Base-by-base conservation (phyloP, 192 early-diverging fungal genomes). In the Backusella tarrabulga region DNA sequence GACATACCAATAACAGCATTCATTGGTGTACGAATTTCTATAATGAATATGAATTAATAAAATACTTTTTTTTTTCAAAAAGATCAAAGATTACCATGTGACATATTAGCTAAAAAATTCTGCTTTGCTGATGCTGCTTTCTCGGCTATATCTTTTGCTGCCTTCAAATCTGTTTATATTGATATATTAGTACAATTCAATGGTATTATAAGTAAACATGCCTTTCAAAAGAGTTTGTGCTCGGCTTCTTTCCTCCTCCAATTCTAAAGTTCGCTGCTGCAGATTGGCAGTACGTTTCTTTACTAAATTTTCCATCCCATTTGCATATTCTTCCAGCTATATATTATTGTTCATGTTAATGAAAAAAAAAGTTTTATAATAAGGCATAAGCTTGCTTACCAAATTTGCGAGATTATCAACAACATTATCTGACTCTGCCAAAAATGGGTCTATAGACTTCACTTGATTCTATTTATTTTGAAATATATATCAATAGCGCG, bases 1-100 rank as follows among this genome's bases (percentile, higher is more conserved):
- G 89, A 88, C 88, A 92, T 89, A 15, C 91, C 91, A 68, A 92
- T 90, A 15, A 95, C 90, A 11, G 90, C 92, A 76, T 92, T 92
- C 85, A 95, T 90, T 7, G 94, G 94, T 21, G 92, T 94, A 34
- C 93, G 89, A 77, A 90, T 88, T 76, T 90, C 56, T 63, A 63
- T 63, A 14, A 29, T 63, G 26, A 9, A 14, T 29, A 26, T 14
- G 21, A 26, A 29, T 29, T 7, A 63, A 9, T 21, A 56, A 56
- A 23, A 29, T 12, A 60, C 23, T 11, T 54, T 8, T 0, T 19
- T 52, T 6, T 19, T 19, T 63, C 21, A 29, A 63, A 29, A 63
- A 1, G 4, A 29, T 63, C 21, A 63, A 9, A 12, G 3, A 12
- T 12, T 63, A 63, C 56, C 67, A 78, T 95, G 94, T 29, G 88